Percentiles rank a stretch among this genome's conserved stretches.
These are phyloP conservation scores for Lachnellula arida DNA, from an alignment of 2,329 filamentous ascomycete species.

Conservation along the genomic window DNA sequence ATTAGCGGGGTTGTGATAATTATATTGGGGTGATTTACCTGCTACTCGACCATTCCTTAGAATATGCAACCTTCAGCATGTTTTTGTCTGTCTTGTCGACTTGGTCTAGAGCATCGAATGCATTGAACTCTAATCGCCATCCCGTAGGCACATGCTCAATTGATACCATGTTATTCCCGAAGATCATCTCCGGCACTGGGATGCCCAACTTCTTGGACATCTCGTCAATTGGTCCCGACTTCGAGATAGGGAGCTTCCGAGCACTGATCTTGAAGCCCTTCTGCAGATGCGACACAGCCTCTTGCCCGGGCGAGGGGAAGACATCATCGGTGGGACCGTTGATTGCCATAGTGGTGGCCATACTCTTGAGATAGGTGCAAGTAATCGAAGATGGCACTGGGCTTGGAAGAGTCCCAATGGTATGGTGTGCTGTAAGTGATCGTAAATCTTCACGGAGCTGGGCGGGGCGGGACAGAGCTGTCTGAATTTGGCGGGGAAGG, in stretches of 20 bases:
- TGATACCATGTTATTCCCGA: constrained; percentile 84
- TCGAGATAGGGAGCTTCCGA: constrained; percentile 91
- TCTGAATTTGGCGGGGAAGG: constrained; percentile 1
- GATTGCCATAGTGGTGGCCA: constrained; percentile 24
- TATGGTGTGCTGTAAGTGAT: not conserved
- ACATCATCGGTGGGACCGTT: constrained; percentile 42
- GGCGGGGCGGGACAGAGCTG: not conserved
- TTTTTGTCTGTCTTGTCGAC: constrained; percentile 91
- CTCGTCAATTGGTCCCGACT: constrained; percentile 81
- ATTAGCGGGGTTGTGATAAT: constrained; percentile 8
- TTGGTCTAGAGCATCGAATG: constrained; percentile 78
- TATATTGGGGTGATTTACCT: constrained; percentile 15
- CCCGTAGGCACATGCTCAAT: constrained; percentile 69
- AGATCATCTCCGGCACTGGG: constrained; percentile 96
- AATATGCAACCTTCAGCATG: constrained; percentile 93
- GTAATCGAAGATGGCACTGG: not conserved
- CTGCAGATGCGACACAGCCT: constrained; percentile 52
- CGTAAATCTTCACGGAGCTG: not conserved
- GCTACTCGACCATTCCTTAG: constrained; percentile 70
- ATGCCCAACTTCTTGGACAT: constrained; percentile 78
- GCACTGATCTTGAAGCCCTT: constrained; percentile 70
- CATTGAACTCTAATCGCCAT: constrained; percentile 78
- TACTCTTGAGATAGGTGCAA: not conserved
- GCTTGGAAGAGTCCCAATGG: not conserved
- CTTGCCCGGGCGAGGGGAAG: constrained; percentile 48